Percentiles rank a stretch among this genome's conserved stretches.
Evolutionary conservation across 495 filamentous ascomycete species (phyloP).

Genomic region (Neurospora intermedia): DNA sequence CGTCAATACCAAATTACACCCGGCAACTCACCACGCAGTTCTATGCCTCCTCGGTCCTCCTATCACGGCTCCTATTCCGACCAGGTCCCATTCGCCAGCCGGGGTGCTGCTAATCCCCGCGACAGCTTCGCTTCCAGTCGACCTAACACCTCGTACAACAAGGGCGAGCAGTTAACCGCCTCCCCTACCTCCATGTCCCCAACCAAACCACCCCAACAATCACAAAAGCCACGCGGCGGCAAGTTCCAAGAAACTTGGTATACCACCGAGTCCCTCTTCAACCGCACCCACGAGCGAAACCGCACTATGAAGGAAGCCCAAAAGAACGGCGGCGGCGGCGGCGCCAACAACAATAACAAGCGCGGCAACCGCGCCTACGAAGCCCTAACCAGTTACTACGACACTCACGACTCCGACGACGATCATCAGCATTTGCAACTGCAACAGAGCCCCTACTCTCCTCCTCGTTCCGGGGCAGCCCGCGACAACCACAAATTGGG

Average conservation of each 20-base stretch:
- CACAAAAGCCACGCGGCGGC: slow-evolving; percentile 40
- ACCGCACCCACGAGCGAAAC: slow-evolving; percentile 40
- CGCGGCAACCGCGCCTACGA: slow-evolving; percentile 35
- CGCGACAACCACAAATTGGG: slow-evolving; percentile 16
- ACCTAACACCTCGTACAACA: background rate
- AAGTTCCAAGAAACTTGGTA: slow-evolving; percentile 55
- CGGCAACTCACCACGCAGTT: slow-evolving; percentile 36
- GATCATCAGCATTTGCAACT: slow-evolving; percentile 20
- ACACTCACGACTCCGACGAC: slow-evolving; percentile 35
- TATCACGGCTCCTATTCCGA: slow-evolving; percentile 29
- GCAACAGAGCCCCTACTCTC: background rate
- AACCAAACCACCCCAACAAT: slow-evolving; percentile 28
- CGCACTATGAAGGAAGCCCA: slow-evolving; percentile 23
- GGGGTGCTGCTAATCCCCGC: slow-evolving; percentile 18
- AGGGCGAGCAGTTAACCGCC: background rate
- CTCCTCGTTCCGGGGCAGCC: slow-evolving; percentile 30
- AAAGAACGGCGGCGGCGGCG: slow-evolving; percentile 27
- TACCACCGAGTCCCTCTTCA: slow-evolving; percentile 39
- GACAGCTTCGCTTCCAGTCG: slow-evolving; percentile 12
- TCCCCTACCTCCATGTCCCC: slow-evolving; percentile 6
- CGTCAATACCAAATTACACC: slow-evolving; percentile 39
- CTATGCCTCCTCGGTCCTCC: slow-evolving; percentile 16
- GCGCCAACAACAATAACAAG: slow-evolving; percentile 1
- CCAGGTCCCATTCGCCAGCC: slow-evolving; percentile 24
- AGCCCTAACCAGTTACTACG: slow-evolving; percentile 35